phyloP scores from a whole-genome alignment of 768 basidiomycete genomes.

The Phaffia tasmanica region DNA sequence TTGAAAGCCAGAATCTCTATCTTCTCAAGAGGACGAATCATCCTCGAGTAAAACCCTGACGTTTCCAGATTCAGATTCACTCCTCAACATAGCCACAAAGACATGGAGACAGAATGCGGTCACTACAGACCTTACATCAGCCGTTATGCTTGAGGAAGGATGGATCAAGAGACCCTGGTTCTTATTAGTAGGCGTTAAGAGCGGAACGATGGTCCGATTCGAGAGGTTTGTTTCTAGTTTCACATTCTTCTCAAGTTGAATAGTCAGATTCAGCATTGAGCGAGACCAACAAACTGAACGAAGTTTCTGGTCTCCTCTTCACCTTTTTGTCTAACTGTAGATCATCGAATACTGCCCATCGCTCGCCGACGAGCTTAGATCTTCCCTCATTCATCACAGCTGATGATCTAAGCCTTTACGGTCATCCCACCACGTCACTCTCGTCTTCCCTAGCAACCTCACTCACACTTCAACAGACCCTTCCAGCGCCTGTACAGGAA shows the following conservation, averaged over 20 bases:
- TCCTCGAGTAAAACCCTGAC: conserved; percentile 12
- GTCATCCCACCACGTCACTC: conserved; percentile 7
- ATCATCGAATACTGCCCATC: background rate
- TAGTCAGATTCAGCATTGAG: background rate
- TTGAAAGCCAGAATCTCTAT: background rate
- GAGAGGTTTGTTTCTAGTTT: conserved; percentile 32
- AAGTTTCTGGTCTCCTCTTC: background rate
- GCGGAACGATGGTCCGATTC: conserved; percentile 62
- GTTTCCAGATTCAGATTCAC: conserved; percentile 46
- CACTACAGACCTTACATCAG: conserved; percentile 54
- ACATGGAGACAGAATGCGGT: conserved; percentile 74
- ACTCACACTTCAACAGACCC: conserved; percentile 3
- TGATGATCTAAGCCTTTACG: conserved; percentile 6
- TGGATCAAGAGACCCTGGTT: conserved; percentile 86
- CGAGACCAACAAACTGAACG: background rate
- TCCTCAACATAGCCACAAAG: conserved; percentile 65
- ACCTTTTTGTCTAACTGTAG: background rate
- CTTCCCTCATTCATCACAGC: too few relatives aligned
- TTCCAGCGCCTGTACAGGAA: conserved; percentile 30
- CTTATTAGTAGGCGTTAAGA: conserved; percentile 70
- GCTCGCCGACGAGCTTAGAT: too few relatives aligned
- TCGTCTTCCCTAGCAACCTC: conserved; percentile 4
- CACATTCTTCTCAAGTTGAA: background rate
- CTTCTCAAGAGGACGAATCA: background rate
- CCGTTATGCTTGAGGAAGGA: conserved; percentile 46